phyloP scores from a whole-genome alignment of 805 yeast genomes.

The Metschnikowia bowlesiae region DNA sequence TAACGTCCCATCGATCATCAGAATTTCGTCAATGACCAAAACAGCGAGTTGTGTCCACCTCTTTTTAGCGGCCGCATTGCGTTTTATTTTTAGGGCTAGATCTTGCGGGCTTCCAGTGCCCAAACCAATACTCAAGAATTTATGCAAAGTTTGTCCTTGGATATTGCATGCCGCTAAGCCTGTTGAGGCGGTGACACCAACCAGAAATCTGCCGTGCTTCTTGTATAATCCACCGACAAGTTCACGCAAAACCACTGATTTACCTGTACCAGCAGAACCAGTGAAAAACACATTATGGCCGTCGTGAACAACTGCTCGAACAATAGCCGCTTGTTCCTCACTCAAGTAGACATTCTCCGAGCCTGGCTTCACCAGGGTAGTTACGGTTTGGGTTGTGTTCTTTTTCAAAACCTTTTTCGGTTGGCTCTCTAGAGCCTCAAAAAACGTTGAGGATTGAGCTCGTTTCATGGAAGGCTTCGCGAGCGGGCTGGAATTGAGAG shows the following conservation, averaged over 20 bases:
- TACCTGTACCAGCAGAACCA: slow-evolving; percentile 98
- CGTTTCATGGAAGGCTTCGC: slow-evolving; percentile 18
- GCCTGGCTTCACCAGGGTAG: slow-evolving; percentile 4
- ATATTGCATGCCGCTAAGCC: slow-evolving; percentile 81
- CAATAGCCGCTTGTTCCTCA: slow-evolving; percentile 44
- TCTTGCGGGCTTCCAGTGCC: slow-evolving; percentile 51
- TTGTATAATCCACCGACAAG: slow-evolving; percentile 51
- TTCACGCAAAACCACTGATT: slow-evolving; percentile 74
- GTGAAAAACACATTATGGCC: slow-evolving; percentile 82
- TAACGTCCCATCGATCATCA: slow-evolving; percentile 72
- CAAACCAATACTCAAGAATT: slow-evolving; percentile 74
- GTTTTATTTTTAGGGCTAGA: slow-evolving; percentile 49
- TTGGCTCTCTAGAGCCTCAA: slow-evolving; percentile 20
- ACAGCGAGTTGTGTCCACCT: slow-evolving; percentile 59
- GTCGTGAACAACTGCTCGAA: slow-evolving; percentile 47
- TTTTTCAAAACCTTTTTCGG: slow-evolving; percentile 22
- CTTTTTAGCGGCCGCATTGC: slow-evolving; percentile 44
- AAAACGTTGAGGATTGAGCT: slow-evolving; percentile 14
- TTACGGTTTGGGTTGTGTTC: not conserved
- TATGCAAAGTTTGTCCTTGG: slow-evolving; percentile 74
- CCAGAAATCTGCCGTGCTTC: slow-evolving; percentile 40
- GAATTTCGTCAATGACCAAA: slow-evolving; percentile 69
- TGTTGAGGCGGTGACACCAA: slow-evolving; percentile 80
- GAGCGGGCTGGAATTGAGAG: slow-evolving; percentile 4
- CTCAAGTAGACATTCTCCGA: slow-evolving; percentile 15